Evolutionary conservation across 805 yeast genomes (phyloP).

Genomic region (Lipomyces lipofer): DNA sequence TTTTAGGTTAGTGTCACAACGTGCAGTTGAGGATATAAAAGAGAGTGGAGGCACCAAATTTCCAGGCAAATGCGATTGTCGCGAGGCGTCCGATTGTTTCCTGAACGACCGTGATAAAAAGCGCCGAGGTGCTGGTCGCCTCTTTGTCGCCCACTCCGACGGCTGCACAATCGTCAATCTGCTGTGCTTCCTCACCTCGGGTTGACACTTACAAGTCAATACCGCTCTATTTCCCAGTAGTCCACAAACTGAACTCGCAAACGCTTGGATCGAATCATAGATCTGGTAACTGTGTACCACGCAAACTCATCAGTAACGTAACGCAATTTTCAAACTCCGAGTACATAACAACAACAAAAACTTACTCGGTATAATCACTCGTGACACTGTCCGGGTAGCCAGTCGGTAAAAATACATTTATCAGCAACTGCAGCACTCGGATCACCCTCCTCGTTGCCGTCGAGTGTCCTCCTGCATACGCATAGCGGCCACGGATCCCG

Average conservation of each 20-base stretch:
- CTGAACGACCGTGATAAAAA: conserved; percentile 41
- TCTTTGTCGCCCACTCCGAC: conserved; percentile 43
- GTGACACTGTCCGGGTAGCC: conserved; percentile 42
- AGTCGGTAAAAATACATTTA: conserved; percentile 41
- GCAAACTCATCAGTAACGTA: background rate
- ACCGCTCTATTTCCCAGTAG: conserved; percentile 42
- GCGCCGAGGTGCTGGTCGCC: conserved; percentile 42
- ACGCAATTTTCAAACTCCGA: background rate
- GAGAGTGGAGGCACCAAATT: too few relatives aligned
- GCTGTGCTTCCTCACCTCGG: too few relatives aligned
- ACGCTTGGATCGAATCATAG: conserved; percentile 43
- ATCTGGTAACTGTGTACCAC: conserved; percentile 40
- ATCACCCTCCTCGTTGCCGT: conserved; percentile 4
- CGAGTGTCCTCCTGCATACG: background rate
- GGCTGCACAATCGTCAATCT: conserved; percentile 25
- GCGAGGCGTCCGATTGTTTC: conserved; percentile 43
- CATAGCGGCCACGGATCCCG: background rate
- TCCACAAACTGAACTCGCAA: conserved; percentile 39
- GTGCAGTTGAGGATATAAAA: too few relatives aligned
- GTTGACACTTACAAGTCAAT: conserved; percentile 28
- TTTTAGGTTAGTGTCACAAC: too few relatives aligned
- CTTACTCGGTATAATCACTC: conserved; percentile 37
- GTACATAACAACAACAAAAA: background rate
- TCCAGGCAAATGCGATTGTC: conserved; percentile 42
- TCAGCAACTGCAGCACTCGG: conserved; percentile 31